Evolutionary conservation across 495 filamentous ascomycete species (phyloP), one percentile per base, ranked within the genome.

Genomic region (Talaromyces liani): DNA sequence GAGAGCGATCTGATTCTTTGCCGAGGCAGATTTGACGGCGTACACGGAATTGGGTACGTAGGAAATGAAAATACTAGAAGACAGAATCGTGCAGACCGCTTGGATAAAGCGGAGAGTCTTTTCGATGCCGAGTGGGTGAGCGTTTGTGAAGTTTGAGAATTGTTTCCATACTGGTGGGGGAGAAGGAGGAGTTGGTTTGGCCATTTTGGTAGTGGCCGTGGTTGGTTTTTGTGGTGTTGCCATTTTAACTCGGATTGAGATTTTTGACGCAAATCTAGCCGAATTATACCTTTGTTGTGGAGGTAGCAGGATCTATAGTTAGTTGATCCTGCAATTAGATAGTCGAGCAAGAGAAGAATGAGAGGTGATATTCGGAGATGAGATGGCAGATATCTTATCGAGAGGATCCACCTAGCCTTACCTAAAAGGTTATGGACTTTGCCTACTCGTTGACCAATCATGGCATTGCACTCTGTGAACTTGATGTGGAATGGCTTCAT

Each of bases 71-170:
- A 53, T n/a, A 9, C 56, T 59, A 47, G 63, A 41, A 18, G 60
- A 29, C 0, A 64, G 47, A 64, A 87, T 79, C 61, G 83, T 81
- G 7, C 77, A 69, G 29, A 82, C 34, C 41, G 84, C 70, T 70
- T 90, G 87, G 64, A 88, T 67, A 61, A 86, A 72, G 47, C 87
- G 85, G 65, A 89, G 77, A 47, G 80, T 83, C 64, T 85, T 83
- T 66, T 90, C 87, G 14, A 89, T 77, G 4, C 86, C 87, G 24
- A 53, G 41, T 57, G 72, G 63, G 34, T 65, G 69, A 5, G 70
- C 65, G 49, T 69, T 71, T 27, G 73, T 65, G 69, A 79, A 79
- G 31, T 72, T 73, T n/a, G 67, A 67, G 56, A 78, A 69, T 62
- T 75, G 70, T 6, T 65, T 61, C 45, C 60, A 62, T 14, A 49